Evolutionary conservation across 441 rosid genomes (phyloP), one percentile per base, ranked within the genome.

Genomic region (Populus trichocarpa): DNA sequence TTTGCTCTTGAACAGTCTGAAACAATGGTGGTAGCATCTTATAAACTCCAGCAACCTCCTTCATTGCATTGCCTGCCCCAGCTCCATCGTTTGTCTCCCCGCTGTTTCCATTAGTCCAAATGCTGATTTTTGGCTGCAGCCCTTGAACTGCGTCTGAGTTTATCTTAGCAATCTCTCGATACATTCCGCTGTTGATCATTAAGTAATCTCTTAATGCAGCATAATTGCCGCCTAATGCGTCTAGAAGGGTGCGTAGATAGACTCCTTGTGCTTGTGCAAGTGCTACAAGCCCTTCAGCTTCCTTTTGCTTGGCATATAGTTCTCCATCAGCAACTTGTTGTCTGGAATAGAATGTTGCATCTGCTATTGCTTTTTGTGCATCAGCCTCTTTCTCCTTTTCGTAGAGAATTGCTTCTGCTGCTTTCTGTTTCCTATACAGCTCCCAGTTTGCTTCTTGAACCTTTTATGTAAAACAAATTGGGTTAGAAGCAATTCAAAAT

Each of bases 391-490:
- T 91, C 79, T 86, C 84, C 53, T 81, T 90, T 77, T 88, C 82
- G 69, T 85, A 89, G 1, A 90, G 82, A 28, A 80, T 71, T 4
- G 95, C 95, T 35, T 91, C 96, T 10, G 91, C 94, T 66, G 79
- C 85, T 78, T 89, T 90, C 79, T 90, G 93, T 57, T 93, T 93
- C 80, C 80, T 83, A 80, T 88, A 88, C 6, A 91, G 78, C 59
- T 87, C 90, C 97, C 93, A 88, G 22, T 90, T 91, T 14, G 96
- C 94, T 78, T 91, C 93, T 87, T 93, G 97, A 36, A 91, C 94
- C 88, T 88, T 69, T 23, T 12, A 30, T 0, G 63, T 5, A 14
- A 6, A 74, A 46, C 10, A 59, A 25, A 11, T 59, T 61, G 33
- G 70, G 35, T 65, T 40, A 10, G 70, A 14, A 6, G 64, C 23